Evolutionary conservation across 139 green algal species (phyloP), one percentile per base, ranked within the genome.

Genomic region (Chlamydomonas sp.): DNA sequence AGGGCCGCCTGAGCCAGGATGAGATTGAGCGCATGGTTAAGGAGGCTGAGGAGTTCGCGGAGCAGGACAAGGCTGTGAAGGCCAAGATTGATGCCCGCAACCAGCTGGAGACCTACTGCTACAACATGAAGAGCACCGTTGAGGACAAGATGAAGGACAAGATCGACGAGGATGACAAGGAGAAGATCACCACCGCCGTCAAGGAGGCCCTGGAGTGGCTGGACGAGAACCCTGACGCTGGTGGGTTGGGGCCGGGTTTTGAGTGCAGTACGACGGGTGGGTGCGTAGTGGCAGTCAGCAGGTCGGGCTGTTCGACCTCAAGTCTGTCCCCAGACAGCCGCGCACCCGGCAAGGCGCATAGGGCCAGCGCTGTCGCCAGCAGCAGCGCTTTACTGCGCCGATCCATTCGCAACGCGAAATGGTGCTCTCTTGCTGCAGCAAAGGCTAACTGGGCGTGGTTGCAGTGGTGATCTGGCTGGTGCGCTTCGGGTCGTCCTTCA

Each of bases 1-100:
- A 97, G 93, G 90, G 92, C 58, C 90, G 90, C 49, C 88, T 98
- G 83, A 90, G 89, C 66, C 90, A 91, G 80, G 94, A 97, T 60
- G 94, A 98, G 78, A 97, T 99, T 81, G 95, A 99, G 91, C 93
- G 93, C 71, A 99, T 99, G 97, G 96, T 99, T 12, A 90, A 96
- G 80, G 96, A 99, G 80, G 97, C 97, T 0, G 97, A 99, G 91
- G 93, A 96, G 92, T 98, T 96, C 86, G 95, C 95, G 1, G 94
- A 96, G 64, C 96, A 98, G 90, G 93, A 96, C 83, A 93, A 94
- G 90, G 83, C 77, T n/a, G 75, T 92, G 62, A 94, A 94, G 89
- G 84, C 78, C 67, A 90, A 87, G 63, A 83, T 96, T n/a, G 90
- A 94, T 68, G 86, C 89, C 6, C 88, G 89, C 79, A 96, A 96